Evolutionary conservation across 2,329 filamentous ascomycete species (phyloP).

Genomic region (Cytospora paraplurivora): DNA sequence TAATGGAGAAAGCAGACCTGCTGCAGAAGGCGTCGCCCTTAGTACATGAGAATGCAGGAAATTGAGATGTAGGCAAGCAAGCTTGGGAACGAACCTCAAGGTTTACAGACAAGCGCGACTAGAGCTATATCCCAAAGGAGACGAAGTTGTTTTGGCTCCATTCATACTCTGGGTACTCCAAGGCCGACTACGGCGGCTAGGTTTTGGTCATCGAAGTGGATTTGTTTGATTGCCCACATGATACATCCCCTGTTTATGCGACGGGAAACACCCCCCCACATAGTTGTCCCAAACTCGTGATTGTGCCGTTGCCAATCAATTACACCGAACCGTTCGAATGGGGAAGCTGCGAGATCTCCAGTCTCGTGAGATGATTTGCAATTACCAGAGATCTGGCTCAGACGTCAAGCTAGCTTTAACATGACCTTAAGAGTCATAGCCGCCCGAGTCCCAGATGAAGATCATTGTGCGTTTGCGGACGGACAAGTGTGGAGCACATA

Average conservation of each 20-base stretch:
- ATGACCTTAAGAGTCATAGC: no score
- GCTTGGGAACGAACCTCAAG: not conserved
- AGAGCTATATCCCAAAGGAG: no score
- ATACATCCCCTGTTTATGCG: not conserved
- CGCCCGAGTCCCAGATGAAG: no score
- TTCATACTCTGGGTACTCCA: not conserved
- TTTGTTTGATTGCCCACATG: not conserved
- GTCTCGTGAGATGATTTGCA: no score
- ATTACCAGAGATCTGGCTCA: no score
- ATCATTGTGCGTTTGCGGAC: not conserved
- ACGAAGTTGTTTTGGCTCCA: no score
- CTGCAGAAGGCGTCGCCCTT: slow-evolving; percentile 14
- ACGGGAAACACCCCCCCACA: not conserved
- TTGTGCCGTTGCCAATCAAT: no score
- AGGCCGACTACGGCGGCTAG: not conserved
- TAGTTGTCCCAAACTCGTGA: not conserved
- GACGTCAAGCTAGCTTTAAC: no score
- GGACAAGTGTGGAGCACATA: not conserved
- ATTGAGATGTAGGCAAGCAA: slow-evolving; percentile 4
- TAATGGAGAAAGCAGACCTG: slow-evolving; percentile 17
- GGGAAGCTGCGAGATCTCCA: not conserved
- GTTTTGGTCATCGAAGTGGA: not conserved
- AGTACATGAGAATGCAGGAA: not conserved
- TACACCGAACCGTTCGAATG: not conserved
- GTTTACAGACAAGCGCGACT: no score